Evolutionary conservation across 805 yeast genomes (phyloP).

Genomic region (Zygosaccharomyces bisporus): DNA sequence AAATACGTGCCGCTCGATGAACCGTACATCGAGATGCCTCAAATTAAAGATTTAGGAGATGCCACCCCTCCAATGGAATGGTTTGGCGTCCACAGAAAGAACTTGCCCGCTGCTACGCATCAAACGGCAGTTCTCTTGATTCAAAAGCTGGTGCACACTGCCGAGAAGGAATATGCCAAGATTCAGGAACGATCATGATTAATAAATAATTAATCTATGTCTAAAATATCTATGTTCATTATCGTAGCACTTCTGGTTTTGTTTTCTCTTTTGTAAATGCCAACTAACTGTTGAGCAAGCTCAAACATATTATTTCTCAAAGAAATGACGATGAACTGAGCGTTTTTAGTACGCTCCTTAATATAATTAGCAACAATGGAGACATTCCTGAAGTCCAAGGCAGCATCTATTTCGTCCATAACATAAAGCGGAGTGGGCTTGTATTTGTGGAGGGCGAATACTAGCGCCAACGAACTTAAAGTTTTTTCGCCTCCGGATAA

Average conservation of each 20-base stretch:
- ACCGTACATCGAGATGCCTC: conserved; percentile 86
- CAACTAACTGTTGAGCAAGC: conserved; percentile 88
- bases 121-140: conserved; percentile 69
- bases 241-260: conserved; percentile 83
- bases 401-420: conserved; percentile 99
- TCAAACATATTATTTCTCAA: conserved; percentile 97
- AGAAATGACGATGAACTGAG: conserved; percentile 94
- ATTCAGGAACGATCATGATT: conserved; percentile 40
- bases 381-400: conserved; percentile 93
- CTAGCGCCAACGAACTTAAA: conserved; percentile 87
- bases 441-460: conserved; percentile 91
- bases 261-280: conserved; percentile 89
- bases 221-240: conserved; percentile 55
- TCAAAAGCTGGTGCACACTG: conserved; percentile 69
- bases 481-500: conserved; percentile 98
- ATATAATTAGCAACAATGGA: conserved; percentile 97
- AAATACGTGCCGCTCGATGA: conserved; percentile 59
- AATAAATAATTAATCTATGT: conserved; percentile 8
- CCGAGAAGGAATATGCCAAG: conserved; percentile 45
- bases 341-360: conserved; percentile 91
- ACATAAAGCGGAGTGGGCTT: conserved; percentile 97
- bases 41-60: conserved; percentile 83
- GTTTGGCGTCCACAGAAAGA: conserved; percentile 89
- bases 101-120: conserved; percentile 83
- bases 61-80: conserved; percentile 98